These are phyloP conservation scores for Talaromyces islandicus DNA, from an alignment of 2,329 filamentous ascomycete species.

Conservation along the genomic window DNA sequence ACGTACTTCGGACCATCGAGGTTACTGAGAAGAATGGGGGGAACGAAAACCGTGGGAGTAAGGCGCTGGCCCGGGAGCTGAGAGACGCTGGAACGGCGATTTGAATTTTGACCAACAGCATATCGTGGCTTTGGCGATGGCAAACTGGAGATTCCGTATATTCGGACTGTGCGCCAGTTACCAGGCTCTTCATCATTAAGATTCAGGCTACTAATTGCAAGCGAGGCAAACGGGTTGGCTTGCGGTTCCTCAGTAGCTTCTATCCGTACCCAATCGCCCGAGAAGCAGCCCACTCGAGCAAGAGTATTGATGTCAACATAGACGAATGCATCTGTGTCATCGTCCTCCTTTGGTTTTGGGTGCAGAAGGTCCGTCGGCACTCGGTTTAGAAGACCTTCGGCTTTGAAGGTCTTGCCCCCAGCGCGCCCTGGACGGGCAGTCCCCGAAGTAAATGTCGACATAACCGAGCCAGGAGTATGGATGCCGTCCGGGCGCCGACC, in stretches of 20 bases:
- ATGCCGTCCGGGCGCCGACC: slow-evolving; percentile 68
- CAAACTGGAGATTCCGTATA: slow-evolving; percentile 76
- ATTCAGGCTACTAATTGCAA: slow-evolving; percentile 51
- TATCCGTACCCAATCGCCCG: slow-evolving; percentile 90
- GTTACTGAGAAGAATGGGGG: slow-evolving; percentile 82
- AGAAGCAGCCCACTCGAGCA: slow-evolving; percentile 90
- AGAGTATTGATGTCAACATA: slow-evolving; percentile 86
- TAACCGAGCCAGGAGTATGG: slow-evolving; percentile 78
- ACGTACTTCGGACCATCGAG: slow-evolving; percentile 72
- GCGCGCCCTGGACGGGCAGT: slow-evolving; percentile 69
- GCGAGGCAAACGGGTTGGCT: slow-evolving; percentile 52
- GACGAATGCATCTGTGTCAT: slow-evolving; percentile 78
- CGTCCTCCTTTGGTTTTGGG: slow-evolving; percentile 74
- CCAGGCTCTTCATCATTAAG: slow-evolving; percentile 51
- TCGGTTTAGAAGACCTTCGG: slow-evolving; percentile 65
- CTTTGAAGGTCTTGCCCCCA: slow-evolving; percentile 75
- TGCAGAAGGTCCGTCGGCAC: slow-evolving; percentile 77
- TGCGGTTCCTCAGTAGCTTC: slow-evolving; percentile 68
- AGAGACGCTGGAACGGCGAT: slow-evolving; percentile 51
- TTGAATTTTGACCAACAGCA: slow-evolving; percentile 44
- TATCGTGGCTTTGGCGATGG: slow-evolving; percentile 51
- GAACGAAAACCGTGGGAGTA: slow-evolving; percentile 66
- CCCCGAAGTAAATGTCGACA: slow-evolving; percentile 79
- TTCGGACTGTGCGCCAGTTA: slow-evolving; percentile 78
- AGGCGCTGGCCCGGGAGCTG: slow-evolving; percentile 39